phyloP scores from a whole-genome alignment of 306 rosid genomes.

The Cucumis hystrix region DNA sequence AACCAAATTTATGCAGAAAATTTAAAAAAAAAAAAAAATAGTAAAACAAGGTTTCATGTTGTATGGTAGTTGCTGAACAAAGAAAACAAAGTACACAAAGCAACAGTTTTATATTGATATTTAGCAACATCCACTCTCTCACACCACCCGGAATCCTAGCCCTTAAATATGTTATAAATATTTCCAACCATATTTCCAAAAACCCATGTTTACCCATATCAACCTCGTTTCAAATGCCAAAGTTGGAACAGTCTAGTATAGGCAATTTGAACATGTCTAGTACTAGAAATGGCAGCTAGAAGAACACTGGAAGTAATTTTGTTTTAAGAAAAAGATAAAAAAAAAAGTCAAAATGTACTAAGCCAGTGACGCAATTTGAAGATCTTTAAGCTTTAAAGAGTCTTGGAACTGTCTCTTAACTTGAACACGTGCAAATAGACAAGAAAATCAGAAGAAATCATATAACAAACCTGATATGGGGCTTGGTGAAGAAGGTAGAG shows the following conservation, averaged over 20 bases:
- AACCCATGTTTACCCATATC: neutral
- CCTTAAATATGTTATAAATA: neutral
- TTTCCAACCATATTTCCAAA: neutral
- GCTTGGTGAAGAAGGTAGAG: constrained; percentile 19
- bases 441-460: neutral
- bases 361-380: neutral
- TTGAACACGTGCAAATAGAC: neutral
- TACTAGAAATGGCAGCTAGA: neutral
- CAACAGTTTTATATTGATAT: neutral
- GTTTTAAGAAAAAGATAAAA: neutral
- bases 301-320: neutral
- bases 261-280: neutral
- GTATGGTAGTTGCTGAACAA: neutral
- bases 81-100: neutral
- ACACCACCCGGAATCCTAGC: neutral
- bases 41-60: neutral
- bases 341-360: neutral
- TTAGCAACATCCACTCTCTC: neutral
- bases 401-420: neutral
- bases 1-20: neutral
- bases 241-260: neutral
- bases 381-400: neutral
- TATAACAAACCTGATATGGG: constrained; percentile 7
- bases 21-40: neutral
- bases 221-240: neutral